Conservation (phyloP, 2,329 filamentous ascomycete genomes). For the Trichoderma cornu-damae region DNA sequence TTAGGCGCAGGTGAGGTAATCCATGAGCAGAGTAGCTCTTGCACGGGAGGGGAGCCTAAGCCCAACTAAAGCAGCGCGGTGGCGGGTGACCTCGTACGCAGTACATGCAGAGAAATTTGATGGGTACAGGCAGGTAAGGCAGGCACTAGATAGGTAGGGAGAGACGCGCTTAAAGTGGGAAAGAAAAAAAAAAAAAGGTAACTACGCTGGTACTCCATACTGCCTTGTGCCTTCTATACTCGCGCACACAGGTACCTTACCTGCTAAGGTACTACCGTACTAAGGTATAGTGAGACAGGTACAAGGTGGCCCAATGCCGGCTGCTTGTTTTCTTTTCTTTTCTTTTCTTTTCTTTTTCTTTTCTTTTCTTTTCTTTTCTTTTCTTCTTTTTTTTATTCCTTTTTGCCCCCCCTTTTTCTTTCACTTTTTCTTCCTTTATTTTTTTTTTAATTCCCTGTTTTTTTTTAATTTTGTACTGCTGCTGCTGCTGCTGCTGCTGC, state of each 20-base stretch:
- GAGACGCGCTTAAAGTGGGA: conserved; percentile 13
- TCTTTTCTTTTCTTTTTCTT: neutral
- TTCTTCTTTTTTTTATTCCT: neutral
- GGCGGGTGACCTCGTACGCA: conserved; percentile 16
- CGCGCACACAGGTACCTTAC: too few relatives aligned
- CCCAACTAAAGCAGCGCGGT: conserved; percentile 7
- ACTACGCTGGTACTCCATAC: neutral
- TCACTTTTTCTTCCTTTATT: neutral
- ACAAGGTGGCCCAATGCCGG: neutral
- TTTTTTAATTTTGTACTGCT: neutral
- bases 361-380: neutral
- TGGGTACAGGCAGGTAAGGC: conserved; percentile 6
- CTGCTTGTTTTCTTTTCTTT: neutral
- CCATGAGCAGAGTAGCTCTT: conserved; percentile 9
- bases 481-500: neutral
- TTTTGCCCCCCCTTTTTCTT: neutral
- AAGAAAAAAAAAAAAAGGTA: neutral
- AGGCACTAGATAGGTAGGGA: neutral
- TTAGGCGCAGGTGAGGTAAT: conserved; percentile 10
- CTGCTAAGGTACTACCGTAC: neutral
- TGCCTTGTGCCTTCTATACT: neutral
- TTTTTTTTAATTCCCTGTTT: neutral
- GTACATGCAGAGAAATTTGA: conserved; percentile 11
- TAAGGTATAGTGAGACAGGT: neutral
- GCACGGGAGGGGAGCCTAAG: conserved; percentile 11